These are phyloP conservation scores for Fagus crenata DNA, from an alignment of 306 rosid species.

Conservation along the genomic window DNA sequence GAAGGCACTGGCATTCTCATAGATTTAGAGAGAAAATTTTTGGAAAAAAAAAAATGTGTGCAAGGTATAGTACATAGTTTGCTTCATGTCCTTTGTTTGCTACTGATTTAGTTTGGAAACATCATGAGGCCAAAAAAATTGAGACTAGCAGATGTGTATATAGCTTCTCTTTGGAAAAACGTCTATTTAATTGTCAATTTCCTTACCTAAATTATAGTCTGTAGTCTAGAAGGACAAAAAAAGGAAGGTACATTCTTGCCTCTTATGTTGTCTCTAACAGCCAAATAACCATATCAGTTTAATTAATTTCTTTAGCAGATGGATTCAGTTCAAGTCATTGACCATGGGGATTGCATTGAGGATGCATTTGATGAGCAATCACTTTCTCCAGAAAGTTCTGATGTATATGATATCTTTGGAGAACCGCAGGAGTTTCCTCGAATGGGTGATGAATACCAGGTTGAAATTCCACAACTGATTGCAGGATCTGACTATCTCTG, in stretches of 20 bases:
- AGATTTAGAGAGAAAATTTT: background rate
- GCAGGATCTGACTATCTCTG: conserved; percentile 41
- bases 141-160: conserved; percentile 10
- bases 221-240: background rate
- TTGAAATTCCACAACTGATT: conserved; percentile 53
- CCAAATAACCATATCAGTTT: background rate
- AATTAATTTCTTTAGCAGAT: conserved; percentile 49
- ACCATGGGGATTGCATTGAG: conserved; percentile 34
- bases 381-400: conserved; percentile 47
- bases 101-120: conserved; percentile 19
- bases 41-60: background rate
- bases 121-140: conserved; percentile 7
- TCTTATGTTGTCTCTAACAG: conserved; percentile 20
- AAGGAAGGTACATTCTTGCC: background rate
- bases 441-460: conserved; percentile 74
- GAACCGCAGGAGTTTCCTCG: conserved; percentile 69
- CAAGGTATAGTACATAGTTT: background rate
- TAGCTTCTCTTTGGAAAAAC: conserved; percentile 13
- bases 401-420: conserved; percentile 48
- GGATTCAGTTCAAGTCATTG: conserved; percentile 44
- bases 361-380: conserved; percentile 50
- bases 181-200: background rate
- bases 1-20: background rate
- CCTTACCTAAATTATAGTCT: background rate
- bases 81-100: conserved; percentile 5